phyloP scores from a whole-genome alignment of 108 stramenopile genomes.

The Cyclotella choctawhatcheeana region DNA sequence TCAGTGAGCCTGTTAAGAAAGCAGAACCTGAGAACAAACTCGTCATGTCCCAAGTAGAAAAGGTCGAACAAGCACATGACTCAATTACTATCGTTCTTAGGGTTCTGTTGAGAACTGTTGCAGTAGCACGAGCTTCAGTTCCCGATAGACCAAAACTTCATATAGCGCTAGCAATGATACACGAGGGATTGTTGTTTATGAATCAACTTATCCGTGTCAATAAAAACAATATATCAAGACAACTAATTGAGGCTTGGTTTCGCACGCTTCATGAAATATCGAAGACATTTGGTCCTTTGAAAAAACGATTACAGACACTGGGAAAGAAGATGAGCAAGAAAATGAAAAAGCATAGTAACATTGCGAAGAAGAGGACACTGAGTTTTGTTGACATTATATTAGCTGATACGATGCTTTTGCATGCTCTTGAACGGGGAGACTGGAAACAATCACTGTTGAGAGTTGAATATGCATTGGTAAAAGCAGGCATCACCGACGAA shows the following conservation, averaged over 20 bases:
- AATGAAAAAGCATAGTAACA: slow-evolving; percentile 74
- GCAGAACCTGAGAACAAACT: slow-evolving; percentile 5
- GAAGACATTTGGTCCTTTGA: slow-evolving; percentile 77
- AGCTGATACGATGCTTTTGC: slow-evolving; percentile 70
- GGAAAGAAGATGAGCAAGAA: slow-evolving; percentile 72
- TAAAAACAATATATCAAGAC: slow-evolving; percentile 65
- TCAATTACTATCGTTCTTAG: slow-evolving; percentile 43
- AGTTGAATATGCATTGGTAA: slow-evolving; percentile 73
- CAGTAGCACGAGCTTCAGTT: slow-evolving; percentile 69
- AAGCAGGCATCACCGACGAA: slow-evolving; percentile 71
- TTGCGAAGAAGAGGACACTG: slow-evolving; percentile 68
- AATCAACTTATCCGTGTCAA: slow-evolving; percentile 73
- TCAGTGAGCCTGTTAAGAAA: slow-evolving; percentile 4
- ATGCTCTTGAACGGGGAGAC: slow-evolving; percentile 76
- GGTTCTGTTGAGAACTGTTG: slow-evolving; percentile 63
- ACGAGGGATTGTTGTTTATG: slow-evolving; percentile 76
- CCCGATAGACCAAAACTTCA: slow-evolving; percentile 69
- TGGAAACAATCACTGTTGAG: slow-evolving; percentile 61
- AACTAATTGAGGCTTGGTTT: slow-evolving; percentile 70
- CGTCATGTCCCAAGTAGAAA: slow-evolving; percentile 26
- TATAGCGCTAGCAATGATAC: slow-evolving; percentile 68
- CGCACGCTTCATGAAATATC: slow-evolving; percentile 68
- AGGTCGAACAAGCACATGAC: slow-evolving; percentile 43
- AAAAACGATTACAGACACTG: slow-evolving; percentile 68
- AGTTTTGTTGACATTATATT: slow-evolving; percentile 78